Percentiles rank a stretch among this genome's conserved stretches.
These are phyloP conservation scores for Peribolospora baueri DNA, from an alignment of 768 basidiomycete genomes.

Conservation along the genomic window DNA sequence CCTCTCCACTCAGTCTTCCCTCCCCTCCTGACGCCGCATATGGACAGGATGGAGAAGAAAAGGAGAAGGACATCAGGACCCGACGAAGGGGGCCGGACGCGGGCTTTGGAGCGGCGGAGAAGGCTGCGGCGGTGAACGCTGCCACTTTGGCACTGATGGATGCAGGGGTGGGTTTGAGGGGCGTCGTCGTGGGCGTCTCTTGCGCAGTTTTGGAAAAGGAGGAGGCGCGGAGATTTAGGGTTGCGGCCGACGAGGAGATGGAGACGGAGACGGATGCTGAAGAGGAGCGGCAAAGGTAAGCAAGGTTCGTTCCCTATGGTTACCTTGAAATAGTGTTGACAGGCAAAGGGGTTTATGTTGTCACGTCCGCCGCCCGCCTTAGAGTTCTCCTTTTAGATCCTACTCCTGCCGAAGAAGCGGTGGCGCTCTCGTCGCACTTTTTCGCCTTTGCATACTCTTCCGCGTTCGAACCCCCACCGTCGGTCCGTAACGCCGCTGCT, in stretches of 20 bases:
- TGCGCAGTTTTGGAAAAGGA: slow-evolving; percentile 8
- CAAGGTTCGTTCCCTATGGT: background rate
- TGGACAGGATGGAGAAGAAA: background rate
- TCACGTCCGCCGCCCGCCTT: too few relatives aligned
- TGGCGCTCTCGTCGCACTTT: slow-evolving; percentile 8
- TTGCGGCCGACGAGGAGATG: background rate
- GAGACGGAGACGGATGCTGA: slow-evolving; percentile 1
- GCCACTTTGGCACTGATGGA: slow-evolving; percentile 18
- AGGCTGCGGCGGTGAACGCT: slow-evolving; percentile 20
- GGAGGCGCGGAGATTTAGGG: slow-evolving; percentile 6
- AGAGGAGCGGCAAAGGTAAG: background rate
- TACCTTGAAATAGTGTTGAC: background rate
- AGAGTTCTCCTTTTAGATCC: slow-evolving; percentile 18
- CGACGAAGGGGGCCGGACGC: background rate
- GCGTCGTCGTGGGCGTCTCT: slow-evolving; percentile 15
- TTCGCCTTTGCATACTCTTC: slow-evolving; percentile 3
- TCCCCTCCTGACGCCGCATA: background rate
- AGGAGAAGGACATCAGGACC: background rate
- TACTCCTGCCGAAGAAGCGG: slow-evolving; percentile 14
- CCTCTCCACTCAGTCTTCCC: slow-evolving; percentile 3
- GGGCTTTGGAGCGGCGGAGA: slow-evolving; percentile 2
- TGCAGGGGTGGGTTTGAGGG: slow-evolving; percentile 17
- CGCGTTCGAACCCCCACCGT: too few relatives aligned
- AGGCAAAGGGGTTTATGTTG: too few relatives aligned
- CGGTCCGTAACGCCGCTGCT: too few relatives aligned